Evolutionary conservation across 345 rosid genomes (phyloP), one percentile per base, ranked within the genome.

Genomic region (Syzygium aromaticum): DNA sequence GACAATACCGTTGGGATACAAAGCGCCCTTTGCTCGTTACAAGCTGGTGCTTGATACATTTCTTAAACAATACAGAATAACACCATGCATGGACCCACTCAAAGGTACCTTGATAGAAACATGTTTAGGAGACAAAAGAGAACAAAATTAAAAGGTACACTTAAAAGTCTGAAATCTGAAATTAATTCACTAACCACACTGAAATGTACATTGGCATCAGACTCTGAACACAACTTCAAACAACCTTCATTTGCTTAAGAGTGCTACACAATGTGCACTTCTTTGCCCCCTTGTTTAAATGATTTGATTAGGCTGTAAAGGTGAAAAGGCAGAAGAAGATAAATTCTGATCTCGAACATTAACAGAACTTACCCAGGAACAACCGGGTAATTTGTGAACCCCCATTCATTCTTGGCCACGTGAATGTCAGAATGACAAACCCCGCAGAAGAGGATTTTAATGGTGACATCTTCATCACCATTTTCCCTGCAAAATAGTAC

Each of bases 401-500:
- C 98, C 98, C 98, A 96, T 9, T 97, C 98, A 54, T 96, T 97
- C 89, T 86, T 95, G 87, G 57, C 51, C n/a, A 87, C 23, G 63
- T 93, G 96, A 91, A 97, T 86, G 78, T 97, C 99, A 56, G 97
- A 90, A 73, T 97, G 99, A 89, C 99, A 96, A 33, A 97, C 94
- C 56, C 98, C 98, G 87, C 98, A 95, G 84, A 90, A 97, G 57
- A 92, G 96, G 86, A 97, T 91, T 89, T 96, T 97, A 40, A 97
- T 87, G 54, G 97, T 91, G 46, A 97, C 96, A 91, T 95, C 99
- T 61, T 96, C 97, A 52, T 89, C 96, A 40, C 97, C 96, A 87
- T 92, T 95, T 67, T 94, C 96, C 93, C 99, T 96, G 93, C 64
- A 77, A 86, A 88, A 67, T 15, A 38, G 77, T 64, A 64, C 22